Base-by-base conservation (phyloP, 2,329 filamentous ascomycete species). In the Diaporthe citrichinensis region DNA sequence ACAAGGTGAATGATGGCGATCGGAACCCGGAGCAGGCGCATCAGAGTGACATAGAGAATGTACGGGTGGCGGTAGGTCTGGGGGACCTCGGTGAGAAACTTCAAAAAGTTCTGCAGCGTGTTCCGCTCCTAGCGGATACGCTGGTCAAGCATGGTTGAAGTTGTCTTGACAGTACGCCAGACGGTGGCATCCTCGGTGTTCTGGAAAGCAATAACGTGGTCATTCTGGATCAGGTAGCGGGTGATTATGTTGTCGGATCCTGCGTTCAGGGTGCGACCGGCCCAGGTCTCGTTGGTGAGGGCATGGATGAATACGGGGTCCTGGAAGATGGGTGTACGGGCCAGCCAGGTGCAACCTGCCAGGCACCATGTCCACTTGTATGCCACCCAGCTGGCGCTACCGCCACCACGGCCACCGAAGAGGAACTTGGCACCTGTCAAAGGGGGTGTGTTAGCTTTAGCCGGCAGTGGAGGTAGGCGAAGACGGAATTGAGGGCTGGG, bases 341-440 rank as follows among this genome's bases (percentile, higher is more conserved):
- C 71, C 25, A 73, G 46, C 71, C 71, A 73, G 46, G 58, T 73
- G 44, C 71, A 73, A 34, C 71, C 71, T 10, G 71, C 71, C 49
- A 73, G 58, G 36, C 71, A 73, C 71, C 71, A 73, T 8, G 58
- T 73, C 71, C 71, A 73, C 58, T 73, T 73, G 71, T 73, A 20
- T 1, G 58, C 58, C 23, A 25, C 71, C 36, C 36, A 73, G 49
- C 51, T 51, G 25, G 46, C 71, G 44, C 36, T 57, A 3, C 58
- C 58, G 44, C 71, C 71, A 36, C 71, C 71, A 36, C 71, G 71
- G 17, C 71, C 71, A 20, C 58, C 49, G 10, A 73, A 73, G 7
- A 73, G 71, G 36, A 55, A 73, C 14, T 73, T 73, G 20, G 71
- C 51, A 51, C 71, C 71, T 73, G n/a, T 44, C 20, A 14, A 17